Base-by-base conservation (phyloP, 2,329 filamentous ascomycete genomes). In the Fusarium buharicum region DNA sequence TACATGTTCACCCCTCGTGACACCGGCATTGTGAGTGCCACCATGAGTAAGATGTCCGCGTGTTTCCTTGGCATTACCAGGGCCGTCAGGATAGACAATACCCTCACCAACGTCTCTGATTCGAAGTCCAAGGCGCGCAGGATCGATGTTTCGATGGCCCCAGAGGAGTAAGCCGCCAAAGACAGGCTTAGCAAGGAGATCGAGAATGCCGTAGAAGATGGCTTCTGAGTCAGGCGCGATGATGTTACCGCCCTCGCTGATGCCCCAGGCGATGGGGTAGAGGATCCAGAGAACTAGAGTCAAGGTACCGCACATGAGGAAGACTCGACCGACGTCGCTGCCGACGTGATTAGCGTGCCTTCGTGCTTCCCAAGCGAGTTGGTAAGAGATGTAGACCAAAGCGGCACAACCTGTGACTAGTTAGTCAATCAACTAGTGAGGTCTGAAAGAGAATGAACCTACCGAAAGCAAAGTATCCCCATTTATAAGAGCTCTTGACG, bases 141-240 rank as follows among this genome's bases (percentile, higher is more conserved):
- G 83, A 40, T 86, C 82, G 46, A 90, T 89, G 63, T 83, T 84
- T 41, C 85, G 79, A 72, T 90, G 87, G 1, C 86, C 86, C 75
- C 78, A 86, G 45, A 91, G 76, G 1, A 91, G 79, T 1, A 89
- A 70, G 12, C 79, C 77, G 14, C 85, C 85, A 62, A 90, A 90
- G 9, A 84, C 78, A 0, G 86, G 85, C 76, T 90, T 90, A 7
- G 87, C 82, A 4, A 89, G 58, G 6, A 90, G 73, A 57, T 91
- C 88, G 1, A 91, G 79, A 4, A 90, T 76, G 37, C 87, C 86
- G 69, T 91, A 91, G 71, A 90, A 90, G 55, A 89, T 76, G 11
- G 86, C 86, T 70, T 91, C 88, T 0, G 84, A 85, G 69, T 91
- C 88, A 0, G 86, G 84, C 3, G 86, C 75, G 46, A 85, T 81